These are phyloP conservation scores for Populus ilicifolia DNA, from an alignment of 345 rosid genomes.

Conservation along the genomic window DNA sequence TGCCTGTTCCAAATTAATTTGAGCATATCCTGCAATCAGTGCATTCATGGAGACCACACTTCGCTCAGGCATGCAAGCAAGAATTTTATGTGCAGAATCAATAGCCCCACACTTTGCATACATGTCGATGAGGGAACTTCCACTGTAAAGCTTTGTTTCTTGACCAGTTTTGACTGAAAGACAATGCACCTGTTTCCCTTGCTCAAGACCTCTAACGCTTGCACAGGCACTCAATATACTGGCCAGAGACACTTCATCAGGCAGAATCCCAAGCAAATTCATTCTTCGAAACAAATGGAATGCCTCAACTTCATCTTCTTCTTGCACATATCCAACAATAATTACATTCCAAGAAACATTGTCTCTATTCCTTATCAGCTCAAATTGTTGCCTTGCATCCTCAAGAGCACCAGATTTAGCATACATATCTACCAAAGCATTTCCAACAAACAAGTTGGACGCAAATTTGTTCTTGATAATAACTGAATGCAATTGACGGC, in stretches of 20 bases:
- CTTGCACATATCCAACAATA: conserved; percentile 80
- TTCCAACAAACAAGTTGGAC: conserved; percentile 67
- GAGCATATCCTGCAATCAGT: conserved; percentile 71
- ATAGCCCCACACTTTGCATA: conserved; percentile 65
- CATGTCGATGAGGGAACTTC: conserved; percentile 90
- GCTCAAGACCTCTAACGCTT: conserved; percentile 48
- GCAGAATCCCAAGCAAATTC: conserved; percentile 45
- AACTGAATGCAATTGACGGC: conserved; percentile 66
- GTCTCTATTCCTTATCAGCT: conserved; percentile 50
- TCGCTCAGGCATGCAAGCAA: conserved; percentile 51
- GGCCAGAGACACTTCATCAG: conserved; percentile 80
- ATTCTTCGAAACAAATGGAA: conserved; percentile 60
- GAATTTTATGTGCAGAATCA: conserved; percentile 42
- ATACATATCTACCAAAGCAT: conserved; percentile 92
- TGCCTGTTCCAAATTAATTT: conserved; percentile 49
- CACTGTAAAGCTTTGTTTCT: conserved; percentile 69
- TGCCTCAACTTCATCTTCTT: conserved; percentile 64
- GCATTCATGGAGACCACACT: conserved; percentile 82
- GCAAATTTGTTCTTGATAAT: conserved; percentile 58
- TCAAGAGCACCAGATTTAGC: conserved; percentile 69
- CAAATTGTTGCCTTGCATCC: conserved; percentile 74
- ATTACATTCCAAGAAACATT: conserved; percentile 90
- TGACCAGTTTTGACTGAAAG: conserved; percentile 60
- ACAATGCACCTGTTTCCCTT: conserved; percentile 68
- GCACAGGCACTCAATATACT: conserved; percentile 82